Evolutionary conservation across 2,329 filamentous ascomycete genomes (phyloP).

Genomic region (Aspergillus sp.): DNA sequence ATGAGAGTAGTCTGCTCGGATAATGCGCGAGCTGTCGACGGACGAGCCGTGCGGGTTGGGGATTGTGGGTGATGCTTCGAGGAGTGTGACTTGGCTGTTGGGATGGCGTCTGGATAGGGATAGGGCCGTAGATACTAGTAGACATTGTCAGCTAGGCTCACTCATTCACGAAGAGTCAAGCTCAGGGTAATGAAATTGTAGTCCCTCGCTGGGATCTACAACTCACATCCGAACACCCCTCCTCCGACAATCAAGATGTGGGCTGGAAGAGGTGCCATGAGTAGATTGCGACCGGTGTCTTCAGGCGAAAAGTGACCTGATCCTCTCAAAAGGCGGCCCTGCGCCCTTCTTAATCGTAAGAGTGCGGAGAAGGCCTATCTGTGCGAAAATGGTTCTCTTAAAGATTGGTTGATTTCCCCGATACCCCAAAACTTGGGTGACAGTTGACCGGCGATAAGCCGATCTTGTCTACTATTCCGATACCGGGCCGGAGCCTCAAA

Average conservation of each 20-base stretch:
- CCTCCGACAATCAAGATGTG: slow-evolving; percentile 49
- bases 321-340: not conserved
- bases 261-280: slow-evolving; percentile 37
- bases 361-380: not conserved
- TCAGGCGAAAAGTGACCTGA: not conserved
- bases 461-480: not conserved
- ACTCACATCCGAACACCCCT: slow-evolving; percentile 50
- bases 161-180: not conserved
- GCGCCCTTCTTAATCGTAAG: not conserved
- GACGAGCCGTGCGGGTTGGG: slow-evolving; percentile 63
- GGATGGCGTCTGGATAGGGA: slow-evolving; percentile 66
- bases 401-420: not conserved
- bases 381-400: not conserved
- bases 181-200: not conserved
- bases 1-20: slow-evolving; percentile 80
- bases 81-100: slow-evolving; percentile 58
- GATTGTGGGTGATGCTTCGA: slow-evolving; percentile 60
- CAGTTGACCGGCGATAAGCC: slow-evolving; percentile 14
- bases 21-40: slow-evolving; percentile 65
- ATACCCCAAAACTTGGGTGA: not conserved
- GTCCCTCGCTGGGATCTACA: not conserved
- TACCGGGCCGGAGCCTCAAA: slow-evolving; percentile 5
- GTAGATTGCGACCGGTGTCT: not conserved
- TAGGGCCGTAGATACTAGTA: slow-evolving; percentile 66
- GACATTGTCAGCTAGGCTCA: slow-evolving; percentile 9